A percentile compares a stretch with the other conserved stretches of the same genome.
These are phyloP conservation scores for Leonotis leonurus DNA, from an alignment of 257 asterid species.

Conservation along the genomic window DNA sequence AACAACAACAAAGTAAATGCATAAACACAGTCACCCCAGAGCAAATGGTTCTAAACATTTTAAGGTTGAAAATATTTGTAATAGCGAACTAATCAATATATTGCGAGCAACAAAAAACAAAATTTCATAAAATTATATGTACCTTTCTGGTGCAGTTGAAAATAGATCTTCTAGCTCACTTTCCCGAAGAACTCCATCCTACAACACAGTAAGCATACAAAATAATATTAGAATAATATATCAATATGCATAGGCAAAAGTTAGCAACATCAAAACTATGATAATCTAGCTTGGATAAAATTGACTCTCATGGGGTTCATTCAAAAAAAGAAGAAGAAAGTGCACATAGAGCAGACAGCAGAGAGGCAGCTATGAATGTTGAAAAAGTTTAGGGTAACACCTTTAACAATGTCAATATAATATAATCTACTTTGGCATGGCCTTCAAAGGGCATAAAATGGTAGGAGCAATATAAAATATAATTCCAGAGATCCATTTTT, in stretches of 20 bases:
- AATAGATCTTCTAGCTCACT: constrained; percentile 86
- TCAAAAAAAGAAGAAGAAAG: background rate
- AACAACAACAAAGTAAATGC: background rate
- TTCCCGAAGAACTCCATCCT: constrained; percentile 84
- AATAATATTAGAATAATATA: background rate
- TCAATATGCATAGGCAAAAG: background rate
- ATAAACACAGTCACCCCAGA: background rate
- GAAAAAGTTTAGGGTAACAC: background rate
- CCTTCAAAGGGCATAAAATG: background rate
- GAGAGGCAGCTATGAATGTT: background rate
- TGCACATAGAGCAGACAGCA: background rate
- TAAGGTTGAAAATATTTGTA: background rate
- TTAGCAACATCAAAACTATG: background rate
- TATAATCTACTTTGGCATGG: background rate
- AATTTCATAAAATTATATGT: constrained; percentile 12
- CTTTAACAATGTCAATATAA: background rate
- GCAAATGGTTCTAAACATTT: background rate
- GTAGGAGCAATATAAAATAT: background rate
- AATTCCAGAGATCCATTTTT: background rate
- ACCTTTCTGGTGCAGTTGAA: constrained; percentile 98
- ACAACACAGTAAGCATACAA: constrained; percentile 10
- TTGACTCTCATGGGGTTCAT: background rate
- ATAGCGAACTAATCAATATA: constrained; percentile 9
- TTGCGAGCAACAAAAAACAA: background rate
- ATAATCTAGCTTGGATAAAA: constrained; percentile 7